Percentiles rank a stretch among this genome's conserved stretches.
phyloP scores from a whole-genome alignment of 2,329 filamentous ascomycete species.

The Neofusicoccum cordaticola region DNA sequence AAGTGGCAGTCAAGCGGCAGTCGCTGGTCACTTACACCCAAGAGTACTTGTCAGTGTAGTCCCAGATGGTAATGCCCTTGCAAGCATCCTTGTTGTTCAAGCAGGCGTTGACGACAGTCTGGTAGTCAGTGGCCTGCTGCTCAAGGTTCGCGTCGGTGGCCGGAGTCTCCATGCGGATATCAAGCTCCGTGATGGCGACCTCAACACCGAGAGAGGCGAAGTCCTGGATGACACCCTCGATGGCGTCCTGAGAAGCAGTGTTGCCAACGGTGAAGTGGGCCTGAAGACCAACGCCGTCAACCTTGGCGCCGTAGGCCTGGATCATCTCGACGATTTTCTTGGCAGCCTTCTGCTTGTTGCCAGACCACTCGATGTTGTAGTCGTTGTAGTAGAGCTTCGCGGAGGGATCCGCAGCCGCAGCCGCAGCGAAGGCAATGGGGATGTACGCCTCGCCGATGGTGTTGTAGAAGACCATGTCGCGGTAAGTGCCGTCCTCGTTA shows the following conservation, averaged over 20 bases:
- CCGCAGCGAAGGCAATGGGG: conserved; percentile 54
- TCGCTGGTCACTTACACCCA: conserved; percentile 35
- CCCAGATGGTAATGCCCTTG: conserved; percentile 61
- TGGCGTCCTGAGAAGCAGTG: conserved; percentile 29
- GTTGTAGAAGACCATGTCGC: conserved; percentile 51
- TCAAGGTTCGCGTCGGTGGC: conserved; percentile 24
- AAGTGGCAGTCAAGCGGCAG: too few relatives aligned
- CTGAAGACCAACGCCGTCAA: conserved; percentile 49
- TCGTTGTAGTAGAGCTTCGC: conserved; percentile 63
- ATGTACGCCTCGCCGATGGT: conserved; percentile 44
- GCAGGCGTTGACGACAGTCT: conserved; percentile 51
- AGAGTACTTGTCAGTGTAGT: conserved; percentile 46
- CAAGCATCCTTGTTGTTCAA: conserved; percentile 50
- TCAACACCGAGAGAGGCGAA: conserved; percentile 55
- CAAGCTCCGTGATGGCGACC: conserved; percentile 63
- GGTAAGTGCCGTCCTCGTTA: conserved; percentile 53
- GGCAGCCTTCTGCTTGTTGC: conserved; percentile 35
- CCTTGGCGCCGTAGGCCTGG: conserved; percentile 30
- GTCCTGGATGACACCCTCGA: conserved; percentile 48
- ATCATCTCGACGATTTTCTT: conserved; percentile 39
- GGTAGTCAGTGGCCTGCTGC: conserved; percentile 25
- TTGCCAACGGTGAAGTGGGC: conserved; percentile 50
- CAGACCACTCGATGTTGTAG: conserved; percentile 43
- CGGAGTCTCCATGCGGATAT: conserved; percentile 48
- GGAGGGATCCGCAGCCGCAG: conserved; percentile 53